Evolutionary conservation across 176 grass and related monocot genomes (phyloP), one percentile per base, ranked within the genome.

Genomic region (Eragrostis nindensis): DNA sequence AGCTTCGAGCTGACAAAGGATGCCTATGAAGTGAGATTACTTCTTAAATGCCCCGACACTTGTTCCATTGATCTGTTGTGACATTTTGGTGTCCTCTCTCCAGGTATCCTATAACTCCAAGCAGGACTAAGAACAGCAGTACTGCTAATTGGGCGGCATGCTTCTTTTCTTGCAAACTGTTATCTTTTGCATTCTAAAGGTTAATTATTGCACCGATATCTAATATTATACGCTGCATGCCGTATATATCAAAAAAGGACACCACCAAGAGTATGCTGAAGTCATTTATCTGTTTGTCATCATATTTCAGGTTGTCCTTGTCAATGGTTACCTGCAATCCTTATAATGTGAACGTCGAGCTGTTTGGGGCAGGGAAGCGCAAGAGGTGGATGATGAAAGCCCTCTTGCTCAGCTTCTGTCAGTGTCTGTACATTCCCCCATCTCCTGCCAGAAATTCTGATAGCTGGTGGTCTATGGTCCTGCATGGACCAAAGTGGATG

Each of bases 131-230:
- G 86, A 89, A 86, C 80, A 86, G 86, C 70, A 86, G 4, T 43
- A 82, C 79, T 86, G 86, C 90, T 86, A 89, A 82, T 86, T 86
- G 86, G 60, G 86, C 42, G 75, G 75, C 90, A 60, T 62, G 90
- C 74, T 89, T 92, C 86, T 92, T 89, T 74, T 86, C 90, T 89
- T 92, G 90, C 90, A 83, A 92, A 79, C 75, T 83, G 56, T 89
- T 67, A 68, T 80, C 90, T 83, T 92, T 89, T 78, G 32, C 80
- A 80, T 86, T 83, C 80, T 89, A 86, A 84, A 89, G 90, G 90
- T 89, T 72, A 19, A 74, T 61, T 57, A 27, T 30, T 57, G 22
- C 52, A 14, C 56, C 65, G 5, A 13, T 79, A 32, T 68, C 76
- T 59, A 24, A 15, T 36, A 49, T 62, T 32, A 25, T 46, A 27